Evolutionary conservation across 2,329 filamentous ascomycete species (phyloP).

Genomic region (Penicillium polonicum): DNA sequence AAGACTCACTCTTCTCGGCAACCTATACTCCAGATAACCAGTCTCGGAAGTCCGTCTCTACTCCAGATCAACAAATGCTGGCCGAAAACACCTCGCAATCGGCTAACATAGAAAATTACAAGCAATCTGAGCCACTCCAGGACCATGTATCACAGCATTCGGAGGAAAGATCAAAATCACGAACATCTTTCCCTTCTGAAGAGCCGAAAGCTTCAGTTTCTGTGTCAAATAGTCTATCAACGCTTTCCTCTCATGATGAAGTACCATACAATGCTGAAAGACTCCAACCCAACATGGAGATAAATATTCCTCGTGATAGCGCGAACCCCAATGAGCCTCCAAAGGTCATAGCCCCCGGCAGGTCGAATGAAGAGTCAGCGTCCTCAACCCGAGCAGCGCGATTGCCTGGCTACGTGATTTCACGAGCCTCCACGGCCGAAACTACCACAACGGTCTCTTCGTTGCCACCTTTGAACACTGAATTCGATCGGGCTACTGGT

Average conservation of each 20-base stretch:
- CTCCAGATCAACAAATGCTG: constrained; percentile 27
- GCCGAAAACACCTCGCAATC: constrained; percentile 32
- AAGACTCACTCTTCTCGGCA: constrained; percentile 20
- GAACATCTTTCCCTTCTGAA: constrained; percentile 31
- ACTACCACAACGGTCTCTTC: constrained; percentile 47
- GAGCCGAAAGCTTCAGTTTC: constrained; percentile 28
- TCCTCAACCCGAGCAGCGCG: constrained; percentile 46
- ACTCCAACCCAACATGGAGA: constrained; percentile 28
- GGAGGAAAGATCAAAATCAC: constrained; percentile 31
- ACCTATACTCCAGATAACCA: constrained; percentile 24
- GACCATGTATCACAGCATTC: constrained; percentile 31
- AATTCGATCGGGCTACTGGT: constrained; percentile 22
- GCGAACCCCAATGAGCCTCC: constrained; percentile 26
- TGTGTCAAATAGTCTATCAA: constrained; percentile 31
- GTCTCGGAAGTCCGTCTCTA: constrained; percentile 22
- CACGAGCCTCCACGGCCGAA: constrained; percentile 43
- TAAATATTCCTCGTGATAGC: constrained; percentile 34
- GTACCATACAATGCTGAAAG: constrained; percentile 30
- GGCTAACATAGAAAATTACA: constrained; percentile 23
- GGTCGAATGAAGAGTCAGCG: constrained; percentile 35
- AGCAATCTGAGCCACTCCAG: constrained; percentile 27
- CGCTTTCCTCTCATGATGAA: constrained; percentile 29
- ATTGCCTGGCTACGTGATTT: constrained; percentile 45
- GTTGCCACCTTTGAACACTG: constrained; percentile 32
- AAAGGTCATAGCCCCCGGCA: constrained; percentile 25